phyloP scores from a whole-genome alignment of 495 filamentous ascomycete species.

The Cercophora scortea region DNA sequence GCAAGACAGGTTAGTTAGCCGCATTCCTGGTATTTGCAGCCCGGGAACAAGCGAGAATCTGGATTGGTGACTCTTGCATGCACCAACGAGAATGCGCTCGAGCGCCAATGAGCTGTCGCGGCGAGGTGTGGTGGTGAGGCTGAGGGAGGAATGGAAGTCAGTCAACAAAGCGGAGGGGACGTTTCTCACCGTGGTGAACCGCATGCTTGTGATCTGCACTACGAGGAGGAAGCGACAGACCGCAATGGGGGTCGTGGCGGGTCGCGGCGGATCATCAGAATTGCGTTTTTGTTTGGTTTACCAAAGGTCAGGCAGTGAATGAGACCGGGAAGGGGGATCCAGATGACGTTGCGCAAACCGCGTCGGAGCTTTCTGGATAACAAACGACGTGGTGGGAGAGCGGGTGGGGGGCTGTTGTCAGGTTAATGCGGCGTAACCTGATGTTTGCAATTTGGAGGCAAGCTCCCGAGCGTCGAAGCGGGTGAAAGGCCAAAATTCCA shows the following conservation, averaged over 20 bases:
- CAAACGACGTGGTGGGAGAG: background rate
- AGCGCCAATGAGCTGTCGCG: no score
- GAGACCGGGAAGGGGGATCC: no score
- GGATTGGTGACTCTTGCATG: no score
- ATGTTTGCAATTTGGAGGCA: no score
- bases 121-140: background rate
- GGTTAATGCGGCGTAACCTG: background rate
- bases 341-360: no score
- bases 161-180: slow-evolving; percentile 15
- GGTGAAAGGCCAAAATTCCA: no score
- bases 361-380: no score
- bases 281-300: background rate
- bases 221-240: background rate
- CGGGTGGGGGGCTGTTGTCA: background rate
- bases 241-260: background rate
- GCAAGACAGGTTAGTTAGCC: slow-evolving; percentile 8
- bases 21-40: slow-evolving; percentile 8
- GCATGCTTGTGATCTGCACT: slow-evolving; percentile 6
- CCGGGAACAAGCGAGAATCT: no score
- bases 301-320: no score
- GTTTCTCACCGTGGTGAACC: slow-evolving; percentile 14
- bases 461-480: no score
- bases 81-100: no score
- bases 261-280: slow-evolving; percentile 4
- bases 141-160: slow-evolving; percentile 9